Percentiles rank a stretch among this genome's conserved stretches.
These are phyloP conservation scores for Exsudoporus floridanus DNA, from an alignment of 1,284 basidiomycete species.

Conservation along the genomic window DNA sequence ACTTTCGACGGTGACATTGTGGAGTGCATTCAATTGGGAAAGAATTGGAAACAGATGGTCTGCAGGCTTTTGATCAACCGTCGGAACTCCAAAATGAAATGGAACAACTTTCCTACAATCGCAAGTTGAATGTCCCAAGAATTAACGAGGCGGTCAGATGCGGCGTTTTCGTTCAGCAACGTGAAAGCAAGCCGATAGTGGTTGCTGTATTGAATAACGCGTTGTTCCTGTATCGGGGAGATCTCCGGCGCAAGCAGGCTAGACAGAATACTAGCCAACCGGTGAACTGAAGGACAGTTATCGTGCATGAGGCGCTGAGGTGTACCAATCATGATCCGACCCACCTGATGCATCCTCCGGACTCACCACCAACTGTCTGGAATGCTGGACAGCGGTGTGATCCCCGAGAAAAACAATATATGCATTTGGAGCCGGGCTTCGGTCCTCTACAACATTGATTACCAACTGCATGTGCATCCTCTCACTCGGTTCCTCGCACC, in stretches of 20 bases:
- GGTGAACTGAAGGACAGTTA: slow-evolving; percentile 17
- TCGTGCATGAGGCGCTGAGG: slow-evolving; percentile 12
- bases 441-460: slow-evolving; percentile 19
- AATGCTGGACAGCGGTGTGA: slow-evolving; percentile 21
- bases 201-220: slow-evolving; percentile 72
- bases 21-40: slow-evolving; percentile 60
- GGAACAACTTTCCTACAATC: slow-evolving; percentile 53
- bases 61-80: slow-evolving; percentile 34
- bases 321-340: slow-evolving; percentile 11
- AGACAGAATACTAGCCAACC: slow-evolving; percentile 43
- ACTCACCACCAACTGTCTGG: slow-evolving; percentile 23
- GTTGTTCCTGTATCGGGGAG: slow-evolving; percentile 46
- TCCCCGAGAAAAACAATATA: slow-evolving; percentile 30
- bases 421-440: slow-evolving; percentile 6
- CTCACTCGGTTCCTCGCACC: slow-evolving; percentile 24
- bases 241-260: slow-evolving; percentile 54
- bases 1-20: slow-evolving; percentile 92
- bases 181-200: slow-evolving; percentile 81
- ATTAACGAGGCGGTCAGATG: slow-evolving; percentile 57
- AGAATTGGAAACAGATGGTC: slow-evolving; percentile 72
- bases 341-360: slow-evolving; percentile 32
- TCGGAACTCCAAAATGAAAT: slow-evolving; percentile 14
- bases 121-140: slow-evolving; percentile 74
- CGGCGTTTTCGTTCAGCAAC: slow-evolving; percentile 83
- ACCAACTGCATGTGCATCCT: slow-evolving; percentile 2